These are phyloP conservation scores for Vitis hybrid DNA, from an alignment of 177 flowering plant genomes.

Conservation along the genomic window DNA sequence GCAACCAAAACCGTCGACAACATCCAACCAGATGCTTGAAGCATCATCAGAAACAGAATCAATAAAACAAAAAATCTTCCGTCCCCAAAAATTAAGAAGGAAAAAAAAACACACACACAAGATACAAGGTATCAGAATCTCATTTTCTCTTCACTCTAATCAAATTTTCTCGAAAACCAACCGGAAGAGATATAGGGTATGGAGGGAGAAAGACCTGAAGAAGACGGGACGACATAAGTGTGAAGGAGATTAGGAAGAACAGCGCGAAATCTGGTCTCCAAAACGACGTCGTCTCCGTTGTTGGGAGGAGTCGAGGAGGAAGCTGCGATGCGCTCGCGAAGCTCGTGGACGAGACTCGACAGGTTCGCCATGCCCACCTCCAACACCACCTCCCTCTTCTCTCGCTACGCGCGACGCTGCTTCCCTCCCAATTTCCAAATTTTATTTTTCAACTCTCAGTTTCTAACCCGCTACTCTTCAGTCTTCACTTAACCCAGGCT, in stretches of 20 bases:
- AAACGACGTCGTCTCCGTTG: slow-evolving; percentile 47
- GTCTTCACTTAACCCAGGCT: no score
- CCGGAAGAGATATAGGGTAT: neutral
- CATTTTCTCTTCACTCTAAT: neutral
- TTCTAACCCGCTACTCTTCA: no score
- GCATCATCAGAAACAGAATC: no score
- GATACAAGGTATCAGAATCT: neutral
- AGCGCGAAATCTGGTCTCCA: slow-evolving; percentile 71
- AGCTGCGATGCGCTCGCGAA: slow-evolving; percentile 88
- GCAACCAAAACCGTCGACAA: no score
- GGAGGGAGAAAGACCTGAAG: slow-evolving; percentile 45
- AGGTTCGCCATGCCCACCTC: slow-evolving; percentile 61
- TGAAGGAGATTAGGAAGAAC: slow-evolving; percentile 89
- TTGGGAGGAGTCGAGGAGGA: slow-evolving; percentile 60
- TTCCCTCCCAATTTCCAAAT: slow-evolving; percentile 16
- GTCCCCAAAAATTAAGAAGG: no score
- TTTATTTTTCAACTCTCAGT: neutral
- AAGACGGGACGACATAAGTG: slow-evolving; percentile 75
- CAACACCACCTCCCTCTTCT: slow-evolving; percentile 5
- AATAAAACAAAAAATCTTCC: no score
- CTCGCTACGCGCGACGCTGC: neutral
- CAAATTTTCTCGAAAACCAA: slow-evolving; percentile 9
- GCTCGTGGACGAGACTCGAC: slow-evolving; percentile 87
- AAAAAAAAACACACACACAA: neutral
- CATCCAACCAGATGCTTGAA: no score